Evolutionary conservation across 192 early-diverging fungal species (phyloP).

Genomic region (Nowakowskiella sp.): DNA sequence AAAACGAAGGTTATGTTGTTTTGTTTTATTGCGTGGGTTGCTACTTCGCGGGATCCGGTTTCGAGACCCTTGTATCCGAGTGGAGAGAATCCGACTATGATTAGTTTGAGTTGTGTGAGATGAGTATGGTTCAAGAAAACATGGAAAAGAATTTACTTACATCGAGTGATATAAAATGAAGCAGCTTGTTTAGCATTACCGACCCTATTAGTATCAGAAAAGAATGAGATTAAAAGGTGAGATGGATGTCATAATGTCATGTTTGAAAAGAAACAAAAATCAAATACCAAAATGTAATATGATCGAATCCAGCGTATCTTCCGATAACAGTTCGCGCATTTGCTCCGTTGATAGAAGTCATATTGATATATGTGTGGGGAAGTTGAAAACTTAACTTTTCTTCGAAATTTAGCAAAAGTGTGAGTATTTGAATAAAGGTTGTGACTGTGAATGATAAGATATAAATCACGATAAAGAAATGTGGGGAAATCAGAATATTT

Average conservation of each 20-base stretch:
- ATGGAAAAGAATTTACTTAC: slow-evolving; percentile 16
- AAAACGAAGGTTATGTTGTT: slow-evolving; percentile 80
- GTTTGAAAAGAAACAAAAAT: too few species aligned
- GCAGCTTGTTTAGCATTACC: slow-evolving; percentile 94
- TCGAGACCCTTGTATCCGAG: slow-evolving; percentile 94
- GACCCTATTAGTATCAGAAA: slow-evolving; percentile 52
- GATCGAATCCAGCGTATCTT: slow-evolving; percentile 67
- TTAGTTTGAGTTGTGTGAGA: background rate
- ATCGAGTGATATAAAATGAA: slow-evolving; percentile 82
- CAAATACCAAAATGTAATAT: slow-evolving; percentile 65
- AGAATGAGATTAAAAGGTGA: too few species aligned
- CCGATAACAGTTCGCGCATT: slow-evolving; percentile 56
- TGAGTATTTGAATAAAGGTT: too few species aligned
- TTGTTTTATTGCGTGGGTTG: slow-evolving; percentile 79
- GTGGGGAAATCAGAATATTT: too few species aligned
- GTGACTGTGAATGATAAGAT: too few species aligned
- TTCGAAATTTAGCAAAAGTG: too few species aligned
- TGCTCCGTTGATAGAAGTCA: slow-evolving; percentile 58
- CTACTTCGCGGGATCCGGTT: slow-evolving; percentile 81
- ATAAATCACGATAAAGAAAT: too few species aligned
- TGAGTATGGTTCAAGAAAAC: background rate
- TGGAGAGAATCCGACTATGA: slow-evolving; percentile 75
- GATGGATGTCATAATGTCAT: too few species aligned
- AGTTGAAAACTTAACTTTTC: too few species aligned
- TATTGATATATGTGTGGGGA: too few species aligned